phyloP scores from a whole-genome alignment of 2,329 filamentous ascomycete species.

The Neurospora sp. region DNA sequence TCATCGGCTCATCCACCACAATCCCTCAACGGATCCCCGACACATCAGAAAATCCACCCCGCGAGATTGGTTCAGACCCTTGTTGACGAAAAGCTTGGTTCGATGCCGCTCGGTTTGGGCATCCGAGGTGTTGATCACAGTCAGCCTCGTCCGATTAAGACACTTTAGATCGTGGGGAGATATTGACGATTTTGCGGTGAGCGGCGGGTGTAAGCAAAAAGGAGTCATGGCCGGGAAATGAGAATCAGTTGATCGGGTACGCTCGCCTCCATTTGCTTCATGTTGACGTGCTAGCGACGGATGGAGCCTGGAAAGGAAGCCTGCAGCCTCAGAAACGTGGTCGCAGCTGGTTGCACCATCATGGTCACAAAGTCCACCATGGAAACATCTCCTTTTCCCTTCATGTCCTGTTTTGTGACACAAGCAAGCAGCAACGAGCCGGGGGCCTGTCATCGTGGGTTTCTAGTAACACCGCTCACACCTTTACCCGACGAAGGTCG shows the following conservation, averaged over 20 bases:
- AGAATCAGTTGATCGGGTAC: neutral
- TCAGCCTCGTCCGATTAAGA: neutral
- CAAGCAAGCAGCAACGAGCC: neutral
- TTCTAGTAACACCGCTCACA: neutral
- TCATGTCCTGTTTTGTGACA: neutral
- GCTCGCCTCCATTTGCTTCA: neutral
- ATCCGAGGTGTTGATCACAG: neutral
- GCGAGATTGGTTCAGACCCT: neutral
- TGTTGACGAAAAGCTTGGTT: neutral
- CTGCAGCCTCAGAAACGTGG: neutral
- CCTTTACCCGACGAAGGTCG: too few relatives aligned
- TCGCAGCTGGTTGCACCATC: neutral
- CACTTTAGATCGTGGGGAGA: neutral
- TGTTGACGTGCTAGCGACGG: neutral
- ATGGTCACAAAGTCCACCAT: neutral
- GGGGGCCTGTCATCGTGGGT: neutral
- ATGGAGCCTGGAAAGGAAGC: neutral
- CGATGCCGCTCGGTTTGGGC: neutral
- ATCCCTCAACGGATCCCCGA: neutral
- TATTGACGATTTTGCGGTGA: neutral
- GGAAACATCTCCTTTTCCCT: neutral
- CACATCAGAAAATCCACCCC: neutral
- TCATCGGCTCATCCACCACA: neutral
- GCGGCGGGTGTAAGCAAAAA: neutral
- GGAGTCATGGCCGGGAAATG: neutral